Conservation (phyloP, 169 alveolate species). For the Besnoitia besnoiti region DNA sequence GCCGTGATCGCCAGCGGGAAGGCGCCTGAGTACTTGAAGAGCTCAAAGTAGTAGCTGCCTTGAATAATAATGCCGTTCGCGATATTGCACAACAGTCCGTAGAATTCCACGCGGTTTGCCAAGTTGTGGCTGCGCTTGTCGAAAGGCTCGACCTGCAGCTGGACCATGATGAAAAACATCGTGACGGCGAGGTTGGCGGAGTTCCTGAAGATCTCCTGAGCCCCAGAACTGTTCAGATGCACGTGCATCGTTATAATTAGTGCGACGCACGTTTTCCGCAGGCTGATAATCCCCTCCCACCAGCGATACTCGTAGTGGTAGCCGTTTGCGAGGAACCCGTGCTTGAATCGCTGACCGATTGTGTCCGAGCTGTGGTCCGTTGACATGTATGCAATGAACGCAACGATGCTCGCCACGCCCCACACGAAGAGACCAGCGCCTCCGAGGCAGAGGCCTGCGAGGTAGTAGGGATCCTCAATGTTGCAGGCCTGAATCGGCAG, state of each 20-base stretch:
- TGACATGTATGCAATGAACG: conserved; percentile 50
- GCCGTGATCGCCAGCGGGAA: conserved; percentile 53
- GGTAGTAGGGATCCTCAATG: conserved; percentile 49
- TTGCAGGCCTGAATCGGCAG: conserved; percentile 63
- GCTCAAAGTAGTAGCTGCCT: conserved; percentile 61
- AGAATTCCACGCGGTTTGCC: conserved; percentile 64
- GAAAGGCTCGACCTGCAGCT: conserved; percentile 66
- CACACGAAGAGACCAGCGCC: conserved; percentile 50
- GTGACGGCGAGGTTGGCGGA: conserved; percentile 62
- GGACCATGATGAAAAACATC: conserved; percentile 48
- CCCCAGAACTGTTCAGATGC: conserved; percentile 58
- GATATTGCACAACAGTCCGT: conserved; percentile 62
- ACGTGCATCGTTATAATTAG: conserved; percentile 56
- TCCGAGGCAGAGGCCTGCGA: conserved; percentile 61
- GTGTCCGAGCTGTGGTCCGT: conserved; percentile 51
- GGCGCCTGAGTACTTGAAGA: conserved; percentile 66
- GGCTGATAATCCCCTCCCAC: conserved; percentile 62
- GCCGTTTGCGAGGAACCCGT: conserved; percentile 67
- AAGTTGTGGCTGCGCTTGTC: conserved; percentile 69
- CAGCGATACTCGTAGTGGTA: conserved; percentile 63
- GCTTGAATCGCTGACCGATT: conserved; percentile 45
- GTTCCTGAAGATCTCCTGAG: conserved; percentile 66
- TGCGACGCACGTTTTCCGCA: conserved; percentile 61
- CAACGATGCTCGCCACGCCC: conserved; percentile 62
- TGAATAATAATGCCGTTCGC: conserved; percentile 62